These are phyloP conservation scores for Zhuliangozyma parablackwelliae DNA, from an alignment of 1,139 yeast genomes.

Conservation along the genomic window DNA sequence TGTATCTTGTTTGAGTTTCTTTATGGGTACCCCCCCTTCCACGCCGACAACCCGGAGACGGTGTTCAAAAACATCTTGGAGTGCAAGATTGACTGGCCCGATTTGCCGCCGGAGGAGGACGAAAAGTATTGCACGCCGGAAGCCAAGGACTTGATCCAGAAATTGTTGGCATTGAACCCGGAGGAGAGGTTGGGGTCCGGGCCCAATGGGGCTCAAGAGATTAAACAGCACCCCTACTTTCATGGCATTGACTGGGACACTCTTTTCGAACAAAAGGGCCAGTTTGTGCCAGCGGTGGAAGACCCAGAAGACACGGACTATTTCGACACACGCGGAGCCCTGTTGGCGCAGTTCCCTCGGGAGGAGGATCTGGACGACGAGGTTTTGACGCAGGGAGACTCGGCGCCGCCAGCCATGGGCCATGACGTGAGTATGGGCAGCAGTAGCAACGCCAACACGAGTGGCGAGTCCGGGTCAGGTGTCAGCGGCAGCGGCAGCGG, in stretches of 20 bases:
- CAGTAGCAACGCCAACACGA: slow-evolving; percentile 6
- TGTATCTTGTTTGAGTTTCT: slow-evolving; percentile 89
- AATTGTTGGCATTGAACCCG: slow-evolving; percentile 61
- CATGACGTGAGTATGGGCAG: slow-evolving; percentile 5
- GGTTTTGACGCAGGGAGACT: slow-evolving; percentile 12
- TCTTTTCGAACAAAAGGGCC: slow-evolving; percentile 69
- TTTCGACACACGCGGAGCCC: slow-evolving; percentile 89
- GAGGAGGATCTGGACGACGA: slow-evolving; percentile 35
- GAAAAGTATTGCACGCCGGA: slow-evolving; percentile 52
- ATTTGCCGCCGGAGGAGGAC: slow-evolving; percentile 54
- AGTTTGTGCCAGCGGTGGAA: slow-evolving; percentile 76
- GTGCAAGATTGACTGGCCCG: slow-evolving; percentile 84
- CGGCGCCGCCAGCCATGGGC: slow-evolving; percentile 12
- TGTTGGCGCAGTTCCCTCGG: slow-evolving; percentile 54
- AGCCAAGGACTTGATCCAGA: slow-evolving; percentile 70
- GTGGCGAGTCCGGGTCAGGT: not conserved
- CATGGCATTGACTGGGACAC: slow-evolving; percentile 68
- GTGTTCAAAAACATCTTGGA: slow-evolving; percentile 78
- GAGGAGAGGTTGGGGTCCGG: slow-evolving; percentile 73
- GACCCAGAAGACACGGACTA: slow-evolving; percentile 89
- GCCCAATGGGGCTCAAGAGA: slow-evolving; percentile 69
- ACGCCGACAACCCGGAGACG: slow-evolving; percentile 71
- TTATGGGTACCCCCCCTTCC: slow-evolving; percentile 94
- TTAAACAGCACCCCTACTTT: slow-evolving; percentile 75
- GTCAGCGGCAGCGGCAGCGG: not conserved